Conservation (phyloP, 441 rosid genomes). For the Manihot esculenta region DNA sequence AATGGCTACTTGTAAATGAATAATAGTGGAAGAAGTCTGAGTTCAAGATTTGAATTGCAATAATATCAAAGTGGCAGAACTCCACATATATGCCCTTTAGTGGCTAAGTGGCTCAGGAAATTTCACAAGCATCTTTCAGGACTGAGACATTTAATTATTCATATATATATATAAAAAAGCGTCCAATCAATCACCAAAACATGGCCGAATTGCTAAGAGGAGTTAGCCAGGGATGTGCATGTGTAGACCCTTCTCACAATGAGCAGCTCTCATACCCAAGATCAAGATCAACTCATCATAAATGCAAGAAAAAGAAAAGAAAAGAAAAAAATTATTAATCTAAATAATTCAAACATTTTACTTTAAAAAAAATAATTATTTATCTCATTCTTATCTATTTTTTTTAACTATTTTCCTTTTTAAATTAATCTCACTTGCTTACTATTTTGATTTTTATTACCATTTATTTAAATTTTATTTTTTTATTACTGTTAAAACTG, state of each 20-base stretch:
- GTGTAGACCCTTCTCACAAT: too few relatives aligned
- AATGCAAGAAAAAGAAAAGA: too few relatives aligned
- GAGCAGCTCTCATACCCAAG: background rate
- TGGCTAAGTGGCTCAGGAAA: constrained; percentile 28
- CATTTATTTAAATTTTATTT: too few relatives aligned
- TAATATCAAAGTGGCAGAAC: background rate
- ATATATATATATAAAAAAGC: background rate
- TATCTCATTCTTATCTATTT: too few relatives aligned
- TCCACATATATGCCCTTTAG: background rate
- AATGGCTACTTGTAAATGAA: constrained; percentile 5
- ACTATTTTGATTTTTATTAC: too few relatives aligned
- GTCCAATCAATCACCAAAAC: constrained; percentile 30
- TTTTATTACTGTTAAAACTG: too few relatives aligned
- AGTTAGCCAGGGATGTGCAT: too few relatives aligned
- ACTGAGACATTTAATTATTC: background rate
- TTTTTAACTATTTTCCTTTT: too few relatives aligned
- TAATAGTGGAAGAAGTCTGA: constrained; percentile 2
- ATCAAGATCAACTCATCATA: background rate
- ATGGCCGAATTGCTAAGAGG: constrained; percentile 8
- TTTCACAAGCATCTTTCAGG: constrained; percentile 33
- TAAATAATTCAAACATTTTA: too few relatives aligned
- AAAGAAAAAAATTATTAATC: too few relatives aligned
- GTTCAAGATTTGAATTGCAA: background rate
- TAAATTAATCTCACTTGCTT: too few relatives aligned
- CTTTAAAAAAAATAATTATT: too few relatives aligned